Evolutionary conservation across 1,284 basidiomycete genomes (phyloP).

Genomic region (Hortiboletus rubellus): DNA sequence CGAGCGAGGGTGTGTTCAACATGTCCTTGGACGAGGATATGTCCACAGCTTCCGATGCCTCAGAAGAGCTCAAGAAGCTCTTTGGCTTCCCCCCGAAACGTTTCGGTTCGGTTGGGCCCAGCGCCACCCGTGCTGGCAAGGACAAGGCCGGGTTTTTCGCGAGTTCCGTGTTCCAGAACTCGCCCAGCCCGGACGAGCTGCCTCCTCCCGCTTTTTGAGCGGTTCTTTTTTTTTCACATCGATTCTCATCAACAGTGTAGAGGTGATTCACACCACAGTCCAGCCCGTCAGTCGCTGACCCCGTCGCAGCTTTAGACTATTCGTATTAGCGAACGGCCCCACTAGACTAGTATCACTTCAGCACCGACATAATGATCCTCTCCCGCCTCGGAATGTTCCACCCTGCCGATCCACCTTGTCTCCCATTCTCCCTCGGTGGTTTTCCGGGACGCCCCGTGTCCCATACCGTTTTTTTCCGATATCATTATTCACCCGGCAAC

Average conservation of each 20-base stretch:
- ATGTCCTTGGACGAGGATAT: conserved; percentile 70
- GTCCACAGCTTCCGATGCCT: conserved; percentile 42
- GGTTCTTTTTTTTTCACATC: conserved; percentile 18
- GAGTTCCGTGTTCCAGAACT: conserved; percentile 78
- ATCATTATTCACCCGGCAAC: conserved; percentile 49
- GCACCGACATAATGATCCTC: conserved; percentile 28
- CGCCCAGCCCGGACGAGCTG: conserved; percentile 73
- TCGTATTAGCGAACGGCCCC: conserved; percentile 31
- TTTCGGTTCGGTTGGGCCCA: conserved; percentile 32
- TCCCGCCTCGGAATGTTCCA: conserved; percentile 15
- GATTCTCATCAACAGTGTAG: conserved; percentile 40
- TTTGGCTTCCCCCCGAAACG: conserved; percentile 35
- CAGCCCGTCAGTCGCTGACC: neutral
- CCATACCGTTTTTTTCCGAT: conserved; percentile 37
- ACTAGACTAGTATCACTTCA: conserved; percentile 38
- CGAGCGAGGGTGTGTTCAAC: conserved; percentile 66
- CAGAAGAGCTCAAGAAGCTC: conserved; percentile 42
- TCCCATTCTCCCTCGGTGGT: conserved; percentile 1
- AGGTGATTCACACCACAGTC: conserved; percentile 33
- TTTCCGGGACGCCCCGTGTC: conserved; percentile 25
- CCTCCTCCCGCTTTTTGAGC: conserved; percentile 63
- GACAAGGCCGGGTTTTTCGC: conserved; percentile 58
- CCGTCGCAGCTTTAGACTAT: conserved; percentile 27
- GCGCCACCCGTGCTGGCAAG: conserved; percentile 27
- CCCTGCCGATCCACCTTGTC: conserved; percentile 3